Evolutionary conservation across 2,329 filamentous ascomycete genomes (phyloP), one percentile per base, ranked within the genome.

Genomic region (Ophiostoma perfectum): DNA sequence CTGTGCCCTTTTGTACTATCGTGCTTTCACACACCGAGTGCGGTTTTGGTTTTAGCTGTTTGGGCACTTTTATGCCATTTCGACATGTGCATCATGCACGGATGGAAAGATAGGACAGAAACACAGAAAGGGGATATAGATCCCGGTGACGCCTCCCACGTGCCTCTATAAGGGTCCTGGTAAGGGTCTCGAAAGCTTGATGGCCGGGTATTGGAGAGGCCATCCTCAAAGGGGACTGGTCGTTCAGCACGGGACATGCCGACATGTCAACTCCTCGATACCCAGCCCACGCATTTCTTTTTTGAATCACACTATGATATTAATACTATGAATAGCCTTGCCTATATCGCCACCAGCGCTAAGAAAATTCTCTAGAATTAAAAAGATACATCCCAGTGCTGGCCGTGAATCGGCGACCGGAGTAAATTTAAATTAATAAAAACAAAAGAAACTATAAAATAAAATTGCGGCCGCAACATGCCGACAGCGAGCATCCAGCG

Each of bases 121-220:
- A 27, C 27, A 27, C 27, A 27, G 27, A 27, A 27, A 27, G 27
- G 27, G 27, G 27, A 27, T 27, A 55, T 55, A 55, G 49, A 18
- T 8, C 49, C 49, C 49, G 8, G 49, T 18, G 49, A 55, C 12
- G 18, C 18, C 18, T 55, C 49, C 49, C 49, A 55, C 49, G 49
- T 55, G 49, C 49, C 49, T 18, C 27, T 11, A 18, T 55, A 55
- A 55, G 49, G 49, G 49, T 55, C 49, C 12, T 55, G 49, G 49
- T 6, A 55, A 55, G 49, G 27, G 49, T 55, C 49, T 55, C 49
- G 49, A 55, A 55, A 55, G 49, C 49, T 55, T 55, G 49, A 55
- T 55, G n/a, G 49, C 49, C 49, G 49, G 49, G 49, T 27, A 55
- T 36, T 55, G 49, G n/a, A 55, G n/a, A 55, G 27, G 49, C 49